A percentile compares a stretch with the other conserved stretches of the same genome.
phyloP scores from a whole-genome alignment of 768 basidiomycete species.

The Kwoniella europaea region DNA sequence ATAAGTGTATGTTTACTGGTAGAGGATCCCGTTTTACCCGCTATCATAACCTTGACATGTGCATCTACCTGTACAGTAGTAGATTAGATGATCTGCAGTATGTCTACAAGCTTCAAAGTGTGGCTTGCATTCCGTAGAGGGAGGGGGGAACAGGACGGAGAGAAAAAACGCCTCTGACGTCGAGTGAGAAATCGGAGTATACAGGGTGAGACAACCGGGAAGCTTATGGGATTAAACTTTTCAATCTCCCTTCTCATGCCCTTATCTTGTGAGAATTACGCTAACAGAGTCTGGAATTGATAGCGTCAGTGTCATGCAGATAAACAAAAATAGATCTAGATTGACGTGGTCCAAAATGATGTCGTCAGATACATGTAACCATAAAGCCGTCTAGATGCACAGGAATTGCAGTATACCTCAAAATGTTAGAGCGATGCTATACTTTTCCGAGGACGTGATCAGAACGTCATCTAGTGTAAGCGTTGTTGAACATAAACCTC shows the following conservation, averaged over 20 bases:
- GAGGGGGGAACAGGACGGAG: not conserved
- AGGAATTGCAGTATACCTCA: not conserved
- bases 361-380: no score
- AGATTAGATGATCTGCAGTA: not conserved
- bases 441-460: not conserved
- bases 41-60: not conserved
- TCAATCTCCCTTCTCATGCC: not conserved
- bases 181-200: not conserved
- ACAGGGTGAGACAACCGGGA: conserved; percentile 17
- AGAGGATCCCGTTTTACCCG: not conserved
- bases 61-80: no score
- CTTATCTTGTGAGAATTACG: not conserved
- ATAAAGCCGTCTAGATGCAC: no score
- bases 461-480: no score
- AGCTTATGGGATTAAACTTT: conserved; percentile 14
- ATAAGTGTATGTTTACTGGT: no score
- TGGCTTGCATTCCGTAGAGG: not conserved
- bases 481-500: no score
- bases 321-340: not conserved
- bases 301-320: not conserved
- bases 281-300: not conserved
- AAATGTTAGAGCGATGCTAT: not conserved
- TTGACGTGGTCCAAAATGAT: no score
- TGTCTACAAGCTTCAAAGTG: not conserved
- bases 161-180: conserved; percentile 5